These are phyloP conservation scores for Zygotorulaspora florentina DNA, from an alignment of 805 yeast genomes.

Conservation along the genomic window DNA sequence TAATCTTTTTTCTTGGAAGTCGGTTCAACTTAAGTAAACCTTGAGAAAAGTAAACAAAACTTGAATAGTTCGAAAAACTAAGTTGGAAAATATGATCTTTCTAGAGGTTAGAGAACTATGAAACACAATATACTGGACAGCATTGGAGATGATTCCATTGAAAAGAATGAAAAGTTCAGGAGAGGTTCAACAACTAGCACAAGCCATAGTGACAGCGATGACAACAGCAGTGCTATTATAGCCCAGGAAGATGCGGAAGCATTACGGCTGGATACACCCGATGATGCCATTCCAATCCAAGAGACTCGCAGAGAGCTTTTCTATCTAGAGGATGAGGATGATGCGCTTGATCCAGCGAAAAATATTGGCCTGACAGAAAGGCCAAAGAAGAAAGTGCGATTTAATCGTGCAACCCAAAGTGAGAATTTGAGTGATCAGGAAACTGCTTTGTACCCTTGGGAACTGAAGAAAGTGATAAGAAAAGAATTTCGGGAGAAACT, in stretches of 20 bases:
- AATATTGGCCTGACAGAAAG: neutral
- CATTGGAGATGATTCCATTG: slow-evolving; percentile 5
- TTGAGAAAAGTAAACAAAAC: too few species aligned
- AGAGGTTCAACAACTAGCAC: neutral
- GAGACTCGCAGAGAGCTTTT: slow-evolving; percentile 9
- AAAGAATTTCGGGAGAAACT: slow-evolving; percentile 20
- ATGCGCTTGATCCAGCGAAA: slow-evolving; percentile 1
- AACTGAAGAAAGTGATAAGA: slow-evolving; percentile 22
- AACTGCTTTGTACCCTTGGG: slow-evolving; percentile 21
- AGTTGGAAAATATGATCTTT: too few species aligned
- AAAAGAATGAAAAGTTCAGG: slow-evolving; percentile 1
- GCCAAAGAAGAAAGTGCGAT: slow-evolving; percentile 9
- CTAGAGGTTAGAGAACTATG: too few species aligned
- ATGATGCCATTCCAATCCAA: neutral
- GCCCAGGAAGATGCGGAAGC: slow-evolving; percentile 13
- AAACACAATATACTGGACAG: slow-evolving; percentile 1
- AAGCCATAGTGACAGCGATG: slow-evolving; percentile 1
- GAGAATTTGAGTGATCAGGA: slow-evolving; percentile 11
- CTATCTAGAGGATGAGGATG: slow-evolving; percentile 12
- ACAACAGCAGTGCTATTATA: slow-evolving; percentile 13
- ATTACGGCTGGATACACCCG: slow-evolving; percentile 15
- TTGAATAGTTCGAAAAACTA: too few species aligned
- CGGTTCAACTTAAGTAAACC: too few species aligned
- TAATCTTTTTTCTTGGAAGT: too few species aligned
- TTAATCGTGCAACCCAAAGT: slow-evolving; percentile 6